A percentile compares a stretch with the other conserved stretches of the same genome.
phyloP scores from a whole-genome alignment of 352 stramenopile species.

The Phytophthora nicotianae region DNA sequence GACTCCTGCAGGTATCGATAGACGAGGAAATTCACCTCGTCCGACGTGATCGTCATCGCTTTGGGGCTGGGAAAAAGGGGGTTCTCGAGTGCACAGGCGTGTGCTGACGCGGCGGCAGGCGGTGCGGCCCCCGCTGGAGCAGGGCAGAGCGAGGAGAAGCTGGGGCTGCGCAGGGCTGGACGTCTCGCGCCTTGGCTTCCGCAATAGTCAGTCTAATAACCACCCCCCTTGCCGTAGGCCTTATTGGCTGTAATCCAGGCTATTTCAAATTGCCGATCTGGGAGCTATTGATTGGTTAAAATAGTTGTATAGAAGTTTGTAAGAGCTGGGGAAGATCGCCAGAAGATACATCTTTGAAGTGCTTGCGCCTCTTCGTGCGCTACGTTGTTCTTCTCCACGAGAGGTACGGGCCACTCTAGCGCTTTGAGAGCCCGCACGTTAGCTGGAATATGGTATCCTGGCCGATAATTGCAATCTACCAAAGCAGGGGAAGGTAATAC shows the following conservation, averaged over 20 bases:
- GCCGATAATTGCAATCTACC: no score
- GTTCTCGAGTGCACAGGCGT: conserved; percentile 2
- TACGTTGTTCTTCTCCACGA: not conserved
- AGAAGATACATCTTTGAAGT: conserved; percentile 11
- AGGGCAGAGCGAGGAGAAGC: conserved; percentile 13
- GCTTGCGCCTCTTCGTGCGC: not conserved
- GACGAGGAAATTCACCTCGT: conserved; percentile 99
- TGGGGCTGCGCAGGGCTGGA: conserved; percentile 15
- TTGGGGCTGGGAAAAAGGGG: not conserved
- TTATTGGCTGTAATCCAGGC: conserved; percentile 7
- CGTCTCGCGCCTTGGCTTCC: conserved; percentile 33
- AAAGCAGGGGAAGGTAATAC: no score
- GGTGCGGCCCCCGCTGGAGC: conserved; percentile 20
- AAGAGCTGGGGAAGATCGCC: conserved; percentile 17
- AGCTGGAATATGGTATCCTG: no score
- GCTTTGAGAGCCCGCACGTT: no score
- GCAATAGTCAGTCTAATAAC: conserved; percentile 44
- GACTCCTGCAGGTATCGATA: conserved; percentile 98
- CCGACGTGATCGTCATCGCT: conserved; percentile 90
- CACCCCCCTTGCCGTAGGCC: conserved; percentile 18
- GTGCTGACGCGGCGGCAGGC: conserved; percentile 8
- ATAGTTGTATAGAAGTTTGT: not conserved
- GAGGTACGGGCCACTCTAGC: not conserved
- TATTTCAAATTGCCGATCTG: conserved; percentile 2
- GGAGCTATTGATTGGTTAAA: not conserved